Conservation (phyloP, 345 rosid species). For the Eutrema japonicum region DNA sequence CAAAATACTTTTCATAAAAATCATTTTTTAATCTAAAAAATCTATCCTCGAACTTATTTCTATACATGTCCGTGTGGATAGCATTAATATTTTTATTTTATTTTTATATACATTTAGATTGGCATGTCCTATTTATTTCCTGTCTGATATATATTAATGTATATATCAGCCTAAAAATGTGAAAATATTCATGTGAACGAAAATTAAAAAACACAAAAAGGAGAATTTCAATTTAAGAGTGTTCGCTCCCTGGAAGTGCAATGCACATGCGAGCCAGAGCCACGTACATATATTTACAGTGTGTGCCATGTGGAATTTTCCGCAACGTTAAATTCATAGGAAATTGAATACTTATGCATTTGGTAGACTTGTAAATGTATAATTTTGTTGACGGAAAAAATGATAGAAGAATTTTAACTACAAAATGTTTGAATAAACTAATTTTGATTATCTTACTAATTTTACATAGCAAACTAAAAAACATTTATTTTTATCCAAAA, state of each 20-base stretch:
- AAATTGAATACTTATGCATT: background rate
- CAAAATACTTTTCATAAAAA: background rate
- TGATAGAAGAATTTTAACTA: background rate
- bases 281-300: slow-evolving; percentile 40
- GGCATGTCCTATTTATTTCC: background rate
- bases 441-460: background rate
- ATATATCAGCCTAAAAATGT: slow-evolving; percentile 4
- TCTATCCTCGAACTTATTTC: slow-evolving; percentile 13
- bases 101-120: background rate
- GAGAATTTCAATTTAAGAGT: slow-evolving; percentile 21
- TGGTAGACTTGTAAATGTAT: background rate
- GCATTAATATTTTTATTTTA: slow-evolving; percentile 33
- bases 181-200: slow-evolving; percentile 23
- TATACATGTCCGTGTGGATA: slow-evolving; percentile 35
- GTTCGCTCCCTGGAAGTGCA: slow-evolving; percentile 31
- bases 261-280: slow-evolving; percentile 46
- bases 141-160: slow-evolving; percentile 32
- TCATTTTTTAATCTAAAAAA: background rate
- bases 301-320: slow-evolving; percentile 39
- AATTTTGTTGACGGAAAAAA: background rate
- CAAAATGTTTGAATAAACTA: background rate
- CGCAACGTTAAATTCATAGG: slow-evolving; percentile 1
- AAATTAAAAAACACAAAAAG: slow-evolving; percentile 1
- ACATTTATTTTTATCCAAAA: too few species aligned
- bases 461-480: too few species aligned